Evolutionary conservation across 768 basidiomycete genomes (phyloP).

Genomic region (Xerocomellus dryophilus): DNA sequence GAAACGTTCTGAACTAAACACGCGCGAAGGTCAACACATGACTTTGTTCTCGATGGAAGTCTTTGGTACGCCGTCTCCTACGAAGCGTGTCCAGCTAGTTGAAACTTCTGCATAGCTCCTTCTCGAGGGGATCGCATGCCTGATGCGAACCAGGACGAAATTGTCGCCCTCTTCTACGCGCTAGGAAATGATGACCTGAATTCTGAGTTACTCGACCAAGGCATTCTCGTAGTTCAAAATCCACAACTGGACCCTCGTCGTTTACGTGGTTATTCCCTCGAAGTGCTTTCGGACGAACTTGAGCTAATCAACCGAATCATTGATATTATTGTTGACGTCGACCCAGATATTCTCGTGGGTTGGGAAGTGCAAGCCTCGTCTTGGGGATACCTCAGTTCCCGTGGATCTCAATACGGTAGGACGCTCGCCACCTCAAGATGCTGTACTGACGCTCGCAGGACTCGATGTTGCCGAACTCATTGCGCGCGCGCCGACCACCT

Average conservation of each 20-base stretch:
- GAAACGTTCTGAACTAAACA: constrained; percentile 36
- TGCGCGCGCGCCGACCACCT: constrained; percentile 63
- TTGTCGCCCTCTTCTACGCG: constrained; percentile 71
- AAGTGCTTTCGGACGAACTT: constrained; percentile 64
- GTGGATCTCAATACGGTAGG: constrained; percentile 59
- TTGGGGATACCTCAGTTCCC: constrained; percentile 84
- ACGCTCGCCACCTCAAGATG: not conserved
- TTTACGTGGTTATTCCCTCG: constrained; percentile 44
- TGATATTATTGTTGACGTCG: constrained; percentile 70
- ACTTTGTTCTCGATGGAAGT: constrained; percentile 79
- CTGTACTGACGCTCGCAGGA: constrained; percentile 41
- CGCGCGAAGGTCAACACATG: constrained; percentile 70
- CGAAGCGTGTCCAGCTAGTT: not conserved
- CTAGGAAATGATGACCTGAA: constrained; percentile 46
- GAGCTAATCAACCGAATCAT: constrained; percentile 76
- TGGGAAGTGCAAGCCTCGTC: constrained; percentile 89
- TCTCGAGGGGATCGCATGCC: constrained; percentile 60
- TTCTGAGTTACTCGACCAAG: constrained; percentile 35
- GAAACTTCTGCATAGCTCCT: constrained; percentile 42
- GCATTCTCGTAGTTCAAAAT: constrained; percentile 53
- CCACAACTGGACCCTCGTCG: constrained; percentile 39
- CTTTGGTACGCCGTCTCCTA: constrained; percentile 58
- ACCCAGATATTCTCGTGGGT: constrained; percentile 89
- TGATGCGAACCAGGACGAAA: constrained; percentile 52
- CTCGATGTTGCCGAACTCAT: constrained; percentile 71